Percentiles rank a stretch among this genome's conserved stretches.
These are phyloP conservation scores for Leucogyrophana mollusca DNA, from an alignment of 768 basidiomycete genomes.

Conservation along the genomic window DNA sequence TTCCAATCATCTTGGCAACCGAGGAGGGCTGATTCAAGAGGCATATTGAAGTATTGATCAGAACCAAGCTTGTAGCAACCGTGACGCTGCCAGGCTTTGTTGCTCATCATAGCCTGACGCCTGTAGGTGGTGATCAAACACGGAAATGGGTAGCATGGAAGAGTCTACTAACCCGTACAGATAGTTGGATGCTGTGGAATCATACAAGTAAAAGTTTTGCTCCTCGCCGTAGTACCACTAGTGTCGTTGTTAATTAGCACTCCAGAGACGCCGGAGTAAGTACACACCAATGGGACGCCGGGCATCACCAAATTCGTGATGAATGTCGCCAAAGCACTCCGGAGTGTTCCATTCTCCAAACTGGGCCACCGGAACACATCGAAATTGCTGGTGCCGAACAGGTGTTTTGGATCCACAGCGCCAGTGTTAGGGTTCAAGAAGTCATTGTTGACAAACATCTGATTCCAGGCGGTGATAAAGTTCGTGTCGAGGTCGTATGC, in stretches of 20 bases:
- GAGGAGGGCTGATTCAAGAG: slow-evolving; percentile 70
- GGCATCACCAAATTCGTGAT: slow-evolving; percentile 82
- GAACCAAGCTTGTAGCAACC: slow-evolving; percentile 92
- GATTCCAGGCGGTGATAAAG: slow-evolving; percentile 88
- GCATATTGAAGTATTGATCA: slow-evolving; percentile 92
- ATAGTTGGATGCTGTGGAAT: slow-evolving; percentile 90
- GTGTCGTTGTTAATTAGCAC: neutral
- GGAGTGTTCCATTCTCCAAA: slow-evolving; percentile 79
- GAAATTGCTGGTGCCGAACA: slow-evolving; percentile 93
- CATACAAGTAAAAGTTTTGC: slow-evolving; percentile 84
- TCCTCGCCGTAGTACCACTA: slow-evolving; percentile 90
- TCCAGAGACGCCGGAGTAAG: neutral
- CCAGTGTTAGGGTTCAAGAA: slow-evolving; percentile 72
- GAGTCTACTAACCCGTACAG: slow-evolving; percentile 73
- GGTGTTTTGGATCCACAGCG: slow-evolving; percentile 76
- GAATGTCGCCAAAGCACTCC: slow-evolving; percentile 75
- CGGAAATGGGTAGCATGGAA: neutral
- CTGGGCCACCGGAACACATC: slow-evolving; percentile 95
- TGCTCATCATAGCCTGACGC: slow-evolving; percentile 89
- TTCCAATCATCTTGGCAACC: slow-evolving; percentile 93
- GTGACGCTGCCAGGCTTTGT: slow-evolving; percentile 87
- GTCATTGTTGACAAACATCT: slow-evolving; percentile 88
- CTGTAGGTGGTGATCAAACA: slow-evolving; percentile 35
- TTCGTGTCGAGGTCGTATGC: slow-evolving; percentile 83
- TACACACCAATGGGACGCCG: slow-evolving; percentile 72